Base-by-base conservation (phyloP, 371 early-diverging fungal species). In the Mortierella sp. region DNA sequence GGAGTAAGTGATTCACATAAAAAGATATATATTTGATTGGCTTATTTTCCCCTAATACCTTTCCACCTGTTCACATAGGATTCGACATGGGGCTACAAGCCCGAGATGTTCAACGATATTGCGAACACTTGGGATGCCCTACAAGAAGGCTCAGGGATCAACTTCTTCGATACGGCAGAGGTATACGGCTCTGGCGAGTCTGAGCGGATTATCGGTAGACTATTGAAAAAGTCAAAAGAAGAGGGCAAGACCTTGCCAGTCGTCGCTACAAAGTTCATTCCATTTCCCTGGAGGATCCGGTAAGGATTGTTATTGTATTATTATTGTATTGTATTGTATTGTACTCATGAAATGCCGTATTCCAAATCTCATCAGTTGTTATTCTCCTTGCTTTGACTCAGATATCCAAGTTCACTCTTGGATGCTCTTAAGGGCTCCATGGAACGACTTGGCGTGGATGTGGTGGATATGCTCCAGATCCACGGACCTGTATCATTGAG, bases 401-500 rank as follows among this genome's bases (percentile, higher is more conserved):
- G 83, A 6, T 88, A 83, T 70, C 89, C 88, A 7, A 77, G 72
- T 60, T 85, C 83, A 4, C 72, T 89, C 15, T 60, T 86, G 41
- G 85, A 83, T 40, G 86, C 90, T 19, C 72, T 87, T 24, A 83
- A 85, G 22, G 89, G 81, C 22, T 90, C 88, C 3, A 81, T 92
- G 57, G 85, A 86, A 43, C 82, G 90, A 21, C 77, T 93, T 28
- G 88, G 88, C 33, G 75, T 85, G 13, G 84, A 89, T 24, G 87
- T 88, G 41, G 73, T 89, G 3, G 93, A 93, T 63, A 85, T 93
- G n/a, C 93, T 91, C 70, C 89, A 94, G 70, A 91, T 94, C 62
- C 94, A 94, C 82, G 92, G 91, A 60, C 92, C 94, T 5, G 86
- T 90, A 13, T 89, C 88, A 60, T 71, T 86, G 11, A 86, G 75